Evolutionary conservation across 1,139 yeast genomes (phyloP).

Genomic region (Pichia kudriavzevii): DNA sequence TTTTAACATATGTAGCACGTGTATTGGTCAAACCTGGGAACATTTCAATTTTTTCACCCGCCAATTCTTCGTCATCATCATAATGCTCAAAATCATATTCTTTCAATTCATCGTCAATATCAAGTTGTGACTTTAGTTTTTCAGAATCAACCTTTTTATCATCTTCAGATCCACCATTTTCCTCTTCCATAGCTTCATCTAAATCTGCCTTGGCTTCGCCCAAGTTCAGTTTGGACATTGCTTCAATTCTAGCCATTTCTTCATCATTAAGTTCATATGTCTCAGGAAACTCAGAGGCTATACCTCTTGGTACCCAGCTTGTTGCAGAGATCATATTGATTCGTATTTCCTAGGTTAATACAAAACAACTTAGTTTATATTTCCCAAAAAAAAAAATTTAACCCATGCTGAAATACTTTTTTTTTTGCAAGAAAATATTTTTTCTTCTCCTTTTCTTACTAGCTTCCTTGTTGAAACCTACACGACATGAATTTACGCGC

Average conservation of each 20-base stretch:
- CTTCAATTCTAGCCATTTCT: slow-evolving; percentile 85
- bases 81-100: slow-evolving; percentile 83
- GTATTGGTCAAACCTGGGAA: slow-evolving; percentile 62
- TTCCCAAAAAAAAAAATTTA: slow-evolving; percentile 1
- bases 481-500: no score
- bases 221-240: slow-evolving; percentile 76
- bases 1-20: slow-evolving; percentile 37
- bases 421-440: no score
- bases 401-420: no score
- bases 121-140: slow-evolving; percentile 43
- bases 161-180: slow-evolving; percentile 26
- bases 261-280: slow-evolving; percentile 83
- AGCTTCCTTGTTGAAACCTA: no score
- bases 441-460: no score
- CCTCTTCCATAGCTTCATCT: slow-evolving; percentile 31
- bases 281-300: slow-evolving; percentile 87
- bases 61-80: slow-evolving; percentile 49
- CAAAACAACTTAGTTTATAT: background rate
- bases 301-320: slow-evolving; percentile 95
- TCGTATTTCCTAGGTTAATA: background rate
- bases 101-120: slow-evolving; percentile 73
- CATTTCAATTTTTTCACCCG: slow-evolving; percentile 46
- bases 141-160: slow-evolving; percentile 16
- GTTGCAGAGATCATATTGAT: slow-evolving; percentile 76
- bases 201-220: slow-evolving; percentile 64